Base-by-base conservation (phyloP, 2,329 filamentous ascomycete species). In the Fusarium veterinarium region DNA sequence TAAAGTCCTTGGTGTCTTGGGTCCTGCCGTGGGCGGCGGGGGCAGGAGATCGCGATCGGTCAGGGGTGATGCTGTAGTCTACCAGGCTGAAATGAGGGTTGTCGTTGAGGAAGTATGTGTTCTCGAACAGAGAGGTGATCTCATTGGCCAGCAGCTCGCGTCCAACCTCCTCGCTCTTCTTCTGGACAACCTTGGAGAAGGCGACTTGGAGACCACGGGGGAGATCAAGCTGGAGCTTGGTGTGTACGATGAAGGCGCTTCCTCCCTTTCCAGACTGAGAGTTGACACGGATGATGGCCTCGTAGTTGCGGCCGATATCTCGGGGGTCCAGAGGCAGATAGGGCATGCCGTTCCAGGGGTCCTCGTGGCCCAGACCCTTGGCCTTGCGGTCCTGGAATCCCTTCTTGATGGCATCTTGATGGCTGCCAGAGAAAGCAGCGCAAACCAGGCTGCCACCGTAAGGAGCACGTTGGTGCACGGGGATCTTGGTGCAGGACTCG, bases 371-470 rank as follows among this genome's bases (percentile, higher is more conserved):
- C 49, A 87, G 86, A 60, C 86, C 88, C 2, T 87, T 82, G 48
- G 86, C 83, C 79, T 95, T 88, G 66, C 95, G 92, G 44, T 86
- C 79, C 80, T 93, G 89, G 86, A 96, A 95, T 1, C 92, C 92
- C 86, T 98, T 98, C 84, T 97, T 97, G 76, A 98, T 97, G 58
- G 95, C 95, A 79, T 98, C 95, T 83, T 98, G 95, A 82, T 98
- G 95, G 31, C 91, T 94, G 60, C 95, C 95, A 73, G 91, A 94
- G 84, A 98, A 98, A 30, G 95, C 95, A 13, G 80, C 92, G 96
- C 31, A 95, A n/a, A 97, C 95, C 74, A 98, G 88, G 77, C 94
- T 93, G 33, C 95, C 95, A 58, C 93, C 95, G 78, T 98, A 98
- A 1, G 95, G 95, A 67, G 94, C 93, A 73, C 95, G 91, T 57